Base-by-base conservation (phyloP, 495 filamentous ascomycete genomes). In the Thermothielavioides terrestris region DNA sequence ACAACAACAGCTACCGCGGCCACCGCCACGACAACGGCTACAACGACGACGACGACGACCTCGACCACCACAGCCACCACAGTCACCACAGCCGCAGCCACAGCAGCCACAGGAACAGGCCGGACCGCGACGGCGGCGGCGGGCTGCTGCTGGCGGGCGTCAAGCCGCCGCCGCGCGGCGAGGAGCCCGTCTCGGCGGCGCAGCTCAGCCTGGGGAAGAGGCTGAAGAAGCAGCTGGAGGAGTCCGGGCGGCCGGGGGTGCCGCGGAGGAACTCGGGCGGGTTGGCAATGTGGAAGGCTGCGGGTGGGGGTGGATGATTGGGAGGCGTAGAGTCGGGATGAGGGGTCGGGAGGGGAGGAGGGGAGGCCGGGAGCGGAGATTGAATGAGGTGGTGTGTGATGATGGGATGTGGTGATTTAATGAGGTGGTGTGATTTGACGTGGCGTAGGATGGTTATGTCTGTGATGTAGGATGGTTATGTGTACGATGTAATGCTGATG, bases 141-240 rank as follows among this genome's bases (percentile, higher is more conserved):
- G 15, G 49, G 45, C 50, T 2, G n/a, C n/a, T 52, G 8, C n/a
- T 38, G 27, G 34, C 41, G 17, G 49, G 47, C n/a, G 39, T 31
- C 12, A 56, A 58, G 21, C 55, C 53, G 34, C 49, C 43, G 11
- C 43, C 53, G 14, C 46, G 48, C 7, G 60, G 53, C 10, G 65
- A 64, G 38, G 64, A 64, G 34, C 68, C 70, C 4, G 54, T 72
- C 21, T 69, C 67, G 14, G 68, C 67, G 44, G 72, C 72, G 26
- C 56, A 63, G 53, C 55, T 75, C 38, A 75, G 70, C 49, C 49
- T 75, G 39, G 70, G 68, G 6, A 71, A 69, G 41, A 62, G 68
- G 62, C 53, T 75, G 34, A 67, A 66, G 55, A 70, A 65, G 34
- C 67, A 66, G 11, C 64, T 67, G 8, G 62, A 60, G 7, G 62